Conservation (phyloP, 768 basidiomycete species). For the Kwoniella sp. region DNA sequence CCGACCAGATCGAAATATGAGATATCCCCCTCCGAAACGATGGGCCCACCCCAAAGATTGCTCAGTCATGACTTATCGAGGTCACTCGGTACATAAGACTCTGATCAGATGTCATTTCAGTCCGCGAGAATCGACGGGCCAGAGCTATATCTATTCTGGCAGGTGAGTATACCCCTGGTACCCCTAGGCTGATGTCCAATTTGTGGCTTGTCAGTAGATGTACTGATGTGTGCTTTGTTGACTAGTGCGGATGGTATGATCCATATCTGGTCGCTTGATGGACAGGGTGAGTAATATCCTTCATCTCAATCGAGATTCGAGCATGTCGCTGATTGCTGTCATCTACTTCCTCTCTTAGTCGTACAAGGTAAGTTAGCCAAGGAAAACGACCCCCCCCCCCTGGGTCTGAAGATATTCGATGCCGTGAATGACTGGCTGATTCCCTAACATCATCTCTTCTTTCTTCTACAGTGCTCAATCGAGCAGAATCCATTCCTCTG, state of each 20-base stretch:
- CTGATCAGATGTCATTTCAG: constrained; percentile 97
- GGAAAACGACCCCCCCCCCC: too few relatives aligned
- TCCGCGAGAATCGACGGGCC: constrained; percentile 85
- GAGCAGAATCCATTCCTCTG: constrained; percentile 71
- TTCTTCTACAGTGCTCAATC: constrained; percentile 65
- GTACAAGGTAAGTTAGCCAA: constrained; percentile 63
- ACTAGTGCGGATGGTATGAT: constrained; percentile 44
- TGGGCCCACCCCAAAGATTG: constrained; percentile 82
- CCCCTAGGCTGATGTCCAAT: too few relatives aligned
- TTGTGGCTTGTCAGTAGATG: too few relatives aligned
- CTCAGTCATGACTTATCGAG: constrained; percentile 92
- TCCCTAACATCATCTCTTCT: not conserved
- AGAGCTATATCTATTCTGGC: constrained; percentile 92
- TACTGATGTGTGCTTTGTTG: too few relatives aligned
- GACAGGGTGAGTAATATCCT: constrained; percentile 57
- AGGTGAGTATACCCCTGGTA: constrained; percentile 83
- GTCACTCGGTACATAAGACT: constrained; percentile 84
- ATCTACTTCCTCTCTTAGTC: constrained; percentile 51
- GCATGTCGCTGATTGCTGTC: constrained; percentile 13
- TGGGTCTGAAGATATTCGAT: too few relatives aligned
- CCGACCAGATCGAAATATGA: constrained; percentile 33
- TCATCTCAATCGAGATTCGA: too few relatives aligned
- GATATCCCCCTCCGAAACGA: constrained; percentile 65
- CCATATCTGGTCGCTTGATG: constrained; percentile 95
- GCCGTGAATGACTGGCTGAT: too few relatives aligned